A percentile compares a stretch with the other conserved stretches of the same genome.
phyloP scores from a whole-genome alignment of 1,284 basidiomycete species.

The Ceratobasidium sp. region DNA sequence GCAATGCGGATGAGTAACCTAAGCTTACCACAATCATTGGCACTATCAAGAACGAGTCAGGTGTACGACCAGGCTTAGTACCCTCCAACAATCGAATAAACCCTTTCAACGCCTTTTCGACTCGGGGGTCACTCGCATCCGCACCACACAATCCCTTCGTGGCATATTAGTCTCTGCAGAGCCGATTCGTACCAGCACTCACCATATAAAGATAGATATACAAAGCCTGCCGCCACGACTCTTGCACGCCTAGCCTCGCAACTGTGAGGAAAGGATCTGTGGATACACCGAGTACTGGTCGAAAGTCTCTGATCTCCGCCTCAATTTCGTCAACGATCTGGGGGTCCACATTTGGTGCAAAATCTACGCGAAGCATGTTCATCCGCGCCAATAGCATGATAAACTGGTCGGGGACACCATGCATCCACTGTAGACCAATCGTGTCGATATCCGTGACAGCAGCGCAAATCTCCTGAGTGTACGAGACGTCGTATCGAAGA shows the following conservation, averaged over 20 bases:
- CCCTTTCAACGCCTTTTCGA: conserved; percentile 7
- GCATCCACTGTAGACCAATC: conserved; percentile 21
- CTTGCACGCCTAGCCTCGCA: conserved; percentile 25
- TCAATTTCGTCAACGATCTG: conserved; percentile 8
- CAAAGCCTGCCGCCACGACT: conserved; percentile 18
- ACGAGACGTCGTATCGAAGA: conserved; percentile 17
- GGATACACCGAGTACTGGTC: neutral
- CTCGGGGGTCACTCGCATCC: neutral
- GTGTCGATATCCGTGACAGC: neutral
- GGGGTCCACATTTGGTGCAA: conserved; percentile 20
- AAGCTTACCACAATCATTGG: conserved; percentile 24
- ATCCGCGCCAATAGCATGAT: conserved; percentile 19
- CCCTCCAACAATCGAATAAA: conserved; percentile 26
- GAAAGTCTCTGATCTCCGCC: conserved; percentile 3
- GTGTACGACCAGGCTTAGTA: conserved; percentile 33
- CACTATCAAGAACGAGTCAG: conserved; percentile 10
- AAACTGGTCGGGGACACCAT: conserved; percentile 27
- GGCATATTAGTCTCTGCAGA: neutral
- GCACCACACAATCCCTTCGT: conserved; percentile 16
- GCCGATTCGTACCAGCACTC: neutral
- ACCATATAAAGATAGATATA: conserved; percentile 30
- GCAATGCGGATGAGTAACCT: neutral
- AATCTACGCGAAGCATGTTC: conserved; percentile 25
- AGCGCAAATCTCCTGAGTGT: neutral
- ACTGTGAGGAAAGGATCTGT: conserved; percentile 14